Conservation (phyloP, 257 asterid species). For the Solanum sejunctum region DNA sequence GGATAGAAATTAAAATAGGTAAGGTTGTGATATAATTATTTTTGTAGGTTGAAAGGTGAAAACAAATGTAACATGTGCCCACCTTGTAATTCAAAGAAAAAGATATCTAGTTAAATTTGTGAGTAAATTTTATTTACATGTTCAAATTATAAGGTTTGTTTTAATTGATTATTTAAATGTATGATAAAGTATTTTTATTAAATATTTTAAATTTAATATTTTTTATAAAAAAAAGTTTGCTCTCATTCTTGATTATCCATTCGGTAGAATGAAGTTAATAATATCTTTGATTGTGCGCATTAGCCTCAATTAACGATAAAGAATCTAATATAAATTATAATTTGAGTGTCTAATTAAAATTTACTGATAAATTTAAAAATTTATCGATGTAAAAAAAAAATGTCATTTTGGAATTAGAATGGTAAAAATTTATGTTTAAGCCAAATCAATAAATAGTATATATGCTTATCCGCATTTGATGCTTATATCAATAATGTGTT, state of each 20-base stretch:
- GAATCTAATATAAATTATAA: neutral
- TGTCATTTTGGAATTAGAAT: neutral
- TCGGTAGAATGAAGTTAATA: too few species aligned
- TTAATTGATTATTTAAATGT: fast-evolving
- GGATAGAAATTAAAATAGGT: neutral
- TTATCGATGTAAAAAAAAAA: neutral
- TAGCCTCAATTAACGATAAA: neutral
- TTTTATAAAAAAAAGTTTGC: too few species aligned
- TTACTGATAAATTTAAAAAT: too few species aligned
- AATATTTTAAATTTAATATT: too few species aligned
- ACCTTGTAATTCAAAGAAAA: neutral
- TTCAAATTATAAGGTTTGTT: fast-evolving
- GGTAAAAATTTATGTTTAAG: neutral
- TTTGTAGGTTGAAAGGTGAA: neutral
- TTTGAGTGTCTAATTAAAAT: neutral
- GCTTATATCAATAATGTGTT: too few species aligned
- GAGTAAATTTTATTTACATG: fast-evolving
- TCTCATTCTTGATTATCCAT: too few species aligned
- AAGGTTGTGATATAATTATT: neutral
- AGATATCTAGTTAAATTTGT: neutral
- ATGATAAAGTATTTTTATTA: too few species aligned
- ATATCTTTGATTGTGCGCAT: neutral
- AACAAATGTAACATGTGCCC: neutral
- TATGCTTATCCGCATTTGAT: too few species aligned
- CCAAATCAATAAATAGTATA: neutral